Base-by-base conservation (phyloP, 257 asterid genomes). In the Solanum bulbocastanum region DNA sequence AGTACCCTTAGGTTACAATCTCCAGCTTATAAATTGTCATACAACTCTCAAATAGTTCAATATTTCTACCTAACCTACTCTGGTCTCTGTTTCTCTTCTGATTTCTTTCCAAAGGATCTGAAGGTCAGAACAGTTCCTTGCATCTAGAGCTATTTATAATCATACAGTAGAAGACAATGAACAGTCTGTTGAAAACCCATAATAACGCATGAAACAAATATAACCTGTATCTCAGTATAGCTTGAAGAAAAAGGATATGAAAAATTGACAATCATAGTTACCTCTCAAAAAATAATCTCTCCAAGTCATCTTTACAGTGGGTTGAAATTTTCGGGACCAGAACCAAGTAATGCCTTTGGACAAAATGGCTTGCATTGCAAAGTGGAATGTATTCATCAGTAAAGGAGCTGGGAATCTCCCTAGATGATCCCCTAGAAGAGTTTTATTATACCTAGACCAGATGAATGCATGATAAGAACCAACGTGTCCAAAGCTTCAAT, bases 341-440 rank as follows among this genome's bases (percentile, higher is more conserved):
- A 94, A 94, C 98, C 98, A 97, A 13, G 98, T 95, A 87, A 97
- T 95, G 88, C 89, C 95, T 89, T 92, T 97, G 46, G 99, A 94
- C 88, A 97, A 89, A 89, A 91, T 87, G 89, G 99, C 99, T 96
- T 97, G 99, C 99, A 97, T 97, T 83, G 94, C 42, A 89, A 97
- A 97, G 87, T 97, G 99, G 86, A 97, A 89, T 4, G 99, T 94
- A 89, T 97, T 97, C 99, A 97, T 96, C 94, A 96, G 89, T 72
- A 97, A 89, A 23, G 99, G 99, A 60, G 99, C 99, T 46, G 99
- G 99, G 92, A 96, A 97, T 88, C 91, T 96, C 84, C 99, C 98
- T 94, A 97, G 89, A 88, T 97, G 90, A 93, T 96, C 99, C 87
- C 99, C 99, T 86, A 97, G 90, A 87, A 97, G 94, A 83, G 98